Base-by-base conservation (phyloP, 1,139 yeast species). In the Pichiaceae sp. region DNA sequence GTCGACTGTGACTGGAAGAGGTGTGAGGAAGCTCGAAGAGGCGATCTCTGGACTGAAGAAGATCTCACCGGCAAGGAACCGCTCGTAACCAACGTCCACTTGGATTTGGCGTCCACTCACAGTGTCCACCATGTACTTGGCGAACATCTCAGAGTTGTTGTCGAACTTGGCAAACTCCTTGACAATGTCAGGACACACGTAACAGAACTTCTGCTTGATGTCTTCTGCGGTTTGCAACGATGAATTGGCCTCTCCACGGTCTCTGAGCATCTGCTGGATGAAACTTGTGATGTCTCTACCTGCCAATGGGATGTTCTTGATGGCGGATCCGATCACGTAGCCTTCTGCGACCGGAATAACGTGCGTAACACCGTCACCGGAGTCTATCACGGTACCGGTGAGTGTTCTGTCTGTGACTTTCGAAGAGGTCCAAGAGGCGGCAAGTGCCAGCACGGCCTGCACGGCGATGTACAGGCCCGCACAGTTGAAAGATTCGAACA, bases 261-360 rank as follows among this genome's bases (percentile, higher is more conserved):
- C 99, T 67, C 99, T 83, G 50, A 91, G 72, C 57, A 93, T 68
- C 37, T 86, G 78, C 65, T 91, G 99, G 49, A 91, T 89, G 59
- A 93, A 91, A 49, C 78, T 72, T 4, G 98, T 91, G 54, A 91
- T 89, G 59, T 93, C 98, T 62, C 98, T 78, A 51, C 99, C 99
- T 1, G 99, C 99, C 60, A 91, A 81, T 39, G 99, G 99, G 43
- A 91, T 87, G 59, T 91, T 89, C 57, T 93, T 91, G 58, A 91
- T 91, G 33, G 97, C 96, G 12, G 95, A 79, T 7, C 97, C 98
- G 59, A 91, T 91, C 30, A 93, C 98, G 56, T 91, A 91, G 39
- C 99, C 99, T 64, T 91, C 99, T 17, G 98, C 99, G 29, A 91
- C 99, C 11, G 99, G 98, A 43, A 93, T 91, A 37, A 91, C 98